phyloP scores from a whole-genome alignment of 192 early-diverging fungal species.

The Geranomyces variabilis region DNA sequence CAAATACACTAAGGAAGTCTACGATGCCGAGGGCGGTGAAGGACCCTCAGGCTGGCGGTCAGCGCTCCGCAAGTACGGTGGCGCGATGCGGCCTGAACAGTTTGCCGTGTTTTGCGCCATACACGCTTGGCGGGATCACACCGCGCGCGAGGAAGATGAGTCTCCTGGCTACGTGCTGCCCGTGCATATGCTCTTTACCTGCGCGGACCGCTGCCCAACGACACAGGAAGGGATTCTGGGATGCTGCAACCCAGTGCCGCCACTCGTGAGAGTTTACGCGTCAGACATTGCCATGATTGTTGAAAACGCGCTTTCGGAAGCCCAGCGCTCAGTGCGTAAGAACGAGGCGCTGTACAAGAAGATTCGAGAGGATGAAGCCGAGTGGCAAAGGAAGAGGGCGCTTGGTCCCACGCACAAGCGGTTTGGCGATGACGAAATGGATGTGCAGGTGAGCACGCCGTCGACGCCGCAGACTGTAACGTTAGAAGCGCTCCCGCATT shows the following conservation, averaged over 20 bases:
- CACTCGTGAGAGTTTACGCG: slow-evolving; percentile 82
- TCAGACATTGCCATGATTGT: slow-evolving; percentile 66
- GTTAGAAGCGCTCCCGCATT: neutral
- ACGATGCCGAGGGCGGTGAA: slow-evolving; percentile 78
- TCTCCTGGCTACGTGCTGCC: slow-evolving; percentile 85
- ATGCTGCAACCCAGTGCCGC: slow-evolving; percentile 79
- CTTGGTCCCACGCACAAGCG: slow-evolving; percentile 28
- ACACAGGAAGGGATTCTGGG: slow-evolving; percentile 68
- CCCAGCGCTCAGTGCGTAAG: slow-evolving; percentile 3
- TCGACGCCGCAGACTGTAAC: neutral
- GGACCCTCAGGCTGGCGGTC: slow-evolving; percentile 82
- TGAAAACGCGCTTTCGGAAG: slow-evolving; percentile 33
- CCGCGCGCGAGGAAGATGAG: slow-evolving; percentile 93
- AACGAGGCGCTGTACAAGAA: slow-evolving; percentile 26
- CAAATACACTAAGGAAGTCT: slow-evolving; percentile 78
- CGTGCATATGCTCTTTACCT: slow-evolving; percentile 80
- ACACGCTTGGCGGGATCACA: slow-evolving; percentile 91
- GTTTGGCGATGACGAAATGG: slow-evolving; percentile 33
- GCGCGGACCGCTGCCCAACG: slow-evolving; percentile 75
- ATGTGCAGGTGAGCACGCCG: neutral
- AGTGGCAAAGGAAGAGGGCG: slow-evolving; percentile 29
- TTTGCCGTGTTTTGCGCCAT: slow-evolving; percentile 83
- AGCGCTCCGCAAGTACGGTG: slow-evolving; percentile 62
- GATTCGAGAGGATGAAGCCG: slow-evolving; percentile 31
- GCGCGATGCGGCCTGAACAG: slow-evolving; percentile 52